Percentiles rank a stretch among this genome's conserved stretches.
These are phyloP conservation scores for Picochlorum sp. DNA, from an alignment of 139 green algal genomes.

Conservation along the genomic window DNA sequence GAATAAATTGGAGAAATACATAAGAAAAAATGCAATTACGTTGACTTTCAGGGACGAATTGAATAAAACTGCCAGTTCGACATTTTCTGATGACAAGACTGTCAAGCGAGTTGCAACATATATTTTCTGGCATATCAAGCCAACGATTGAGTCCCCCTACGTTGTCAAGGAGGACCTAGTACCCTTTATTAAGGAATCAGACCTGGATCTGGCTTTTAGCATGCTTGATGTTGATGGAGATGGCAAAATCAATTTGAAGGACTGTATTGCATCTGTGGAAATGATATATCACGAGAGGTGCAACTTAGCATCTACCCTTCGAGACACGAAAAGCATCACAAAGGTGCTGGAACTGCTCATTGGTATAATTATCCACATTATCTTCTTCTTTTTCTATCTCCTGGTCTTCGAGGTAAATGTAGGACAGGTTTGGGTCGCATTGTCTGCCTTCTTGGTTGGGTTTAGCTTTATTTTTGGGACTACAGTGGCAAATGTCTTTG, in stretches of 20 bases:
- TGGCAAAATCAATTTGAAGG: conserved; percentile 24
- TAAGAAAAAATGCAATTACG: conserved; percentile 47
- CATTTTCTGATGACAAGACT: conserved; percentile 33
- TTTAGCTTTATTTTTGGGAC: conserved; percentile 47
- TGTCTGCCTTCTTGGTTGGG: neutral
- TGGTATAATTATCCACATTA: conserved; percentile 29
- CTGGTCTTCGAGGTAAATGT: neutral
- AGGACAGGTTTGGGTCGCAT: neutral
- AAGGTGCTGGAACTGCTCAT: conserved; percentile 48
- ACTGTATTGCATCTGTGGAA: conserved; percentile 8
- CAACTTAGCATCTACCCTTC: conserved; percentile 58
- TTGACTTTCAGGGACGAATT: conserved; percentile 43
- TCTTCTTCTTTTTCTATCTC: neutral
- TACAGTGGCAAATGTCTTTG: conserved; percentile 39
- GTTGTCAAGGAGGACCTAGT: conserved; percentile 43
- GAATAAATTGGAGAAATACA: conserved; percentile 35
- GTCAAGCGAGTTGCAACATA: conserved; percentile 42
- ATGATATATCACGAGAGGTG: conserved; percentile 38
- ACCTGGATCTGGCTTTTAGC: conserved; percentile 38
- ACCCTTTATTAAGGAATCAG: conserved; percentile 24
- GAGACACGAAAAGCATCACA: conserved; percentile 34
- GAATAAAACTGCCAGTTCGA: conserved; percentile 11
- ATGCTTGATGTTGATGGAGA: conserved; percentile 49
- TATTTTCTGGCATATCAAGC: conserved; percentile 53
- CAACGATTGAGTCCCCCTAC: conserved; percentile 20